phyloP scores from a whole-genome alignment of 176 grass and related monocot genomes.

The Raddia guianensis region DNA sequence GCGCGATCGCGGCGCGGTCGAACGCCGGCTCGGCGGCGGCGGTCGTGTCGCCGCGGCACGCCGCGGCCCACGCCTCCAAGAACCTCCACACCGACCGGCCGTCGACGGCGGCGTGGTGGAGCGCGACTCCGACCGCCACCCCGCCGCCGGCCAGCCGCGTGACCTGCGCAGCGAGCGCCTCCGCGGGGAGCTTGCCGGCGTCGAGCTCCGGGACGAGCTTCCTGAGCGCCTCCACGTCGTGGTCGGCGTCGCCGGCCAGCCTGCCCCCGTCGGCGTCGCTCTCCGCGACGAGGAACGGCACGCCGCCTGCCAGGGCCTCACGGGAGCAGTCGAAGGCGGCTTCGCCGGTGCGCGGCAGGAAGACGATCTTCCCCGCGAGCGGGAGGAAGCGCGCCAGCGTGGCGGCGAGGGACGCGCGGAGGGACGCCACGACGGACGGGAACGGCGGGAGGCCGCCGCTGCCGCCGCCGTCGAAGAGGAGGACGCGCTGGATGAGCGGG shows the following conservation, averaged over 20 bases:
- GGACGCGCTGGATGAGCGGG: slow-evolving; percentile 37
- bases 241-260: not conserved
- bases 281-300: slow-evolving; percentile 47
- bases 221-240: slow-evolving; percentile 25
- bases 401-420: slow-evolving; percentile 29
- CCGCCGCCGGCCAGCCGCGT: slow-evolving; percentile 18
- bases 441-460: slow-evolving; percentile 2
- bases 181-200: slow-evolving; percentile 35
- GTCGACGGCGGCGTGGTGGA: slow-evolving; percentile 34
- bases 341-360: slow-evolving; percentile 1
- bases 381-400: slow-evolving; percentile 32
- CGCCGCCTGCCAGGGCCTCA: not conserved
- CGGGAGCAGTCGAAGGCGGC: slow-evolving; percentile 41
- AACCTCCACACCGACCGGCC: slow-evolving; percentile 42
- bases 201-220: slow-evolving; percentile 46
- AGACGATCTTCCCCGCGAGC: slow-evolving; percentile 28
- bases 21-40: not conserved
- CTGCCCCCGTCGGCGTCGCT: not conserved
- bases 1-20: not conserved
- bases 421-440: slow-evolving; percentile 15
- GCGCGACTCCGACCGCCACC: slow-evolving; percentile 35
- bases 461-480: slow-evolving; percentile 25
- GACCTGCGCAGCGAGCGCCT: slow-evolving; percentile 49
- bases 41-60: slow-evolving; percentile 14
- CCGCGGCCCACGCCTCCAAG: slow-evolving; percentile 2